These are phyloP conservation scores for Magnolia changhungtana DNA, from an alignment of 164 flowering plant genomes.

Conservation along the genomic window DNA sequence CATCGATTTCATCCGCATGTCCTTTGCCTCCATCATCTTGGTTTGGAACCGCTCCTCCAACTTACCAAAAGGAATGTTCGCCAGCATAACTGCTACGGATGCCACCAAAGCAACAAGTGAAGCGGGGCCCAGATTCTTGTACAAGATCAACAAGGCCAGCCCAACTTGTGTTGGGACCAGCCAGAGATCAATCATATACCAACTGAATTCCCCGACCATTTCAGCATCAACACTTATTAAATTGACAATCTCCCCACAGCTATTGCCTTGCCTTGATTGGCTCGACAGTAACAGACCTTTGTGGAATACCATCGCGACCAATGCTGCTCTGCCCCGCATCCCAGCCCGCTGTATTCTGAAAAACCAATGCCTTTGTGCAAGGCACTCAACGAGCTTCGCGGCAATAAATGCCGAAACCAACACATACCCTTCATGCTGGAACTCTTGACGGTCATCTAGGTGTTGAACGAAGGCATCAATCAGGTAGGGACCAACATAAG, in stretches of 20 bases:
- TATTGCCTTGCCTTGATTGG: constrained; percentile 52
- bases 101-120: constrained; percentile 50
- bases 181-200: constrained; percentile 75
- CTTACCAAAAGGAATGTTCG: constrained; percentile 51
- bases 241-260: constrained; percentile 68
- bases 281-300: constrained; percentile 63
- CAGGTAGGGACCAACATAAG: constrained; percentile 75
- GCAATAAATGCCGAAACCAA: constrained; percentile 47
- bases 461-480: constrained; percentile 64
- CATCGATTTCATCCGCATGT: constrained; percentile 64
- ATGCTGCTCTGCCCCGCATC: constrained; percentile 39
- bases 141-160: constrained; percentile 55
- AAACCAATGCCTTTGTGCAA: constrained; percentile 55
- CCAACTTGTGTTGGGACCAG: constrained; percentile 47
- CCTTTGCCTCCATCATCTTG: constrained; percentile 66
- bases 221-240: constrained; percentile 76
- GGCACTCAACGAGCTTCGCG: constrained; percentile 62
- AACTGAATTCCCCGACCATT: constrained; percentile 51
- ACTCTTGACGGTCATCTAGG: constrained; percentile 42
- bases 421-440: constrained; percentile 43
- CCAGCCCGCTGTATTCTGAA: constrained; percentile 52
- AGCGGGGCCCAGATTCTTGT: constrained; percentile 62
- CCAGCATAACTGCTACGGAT: constrained; percentile 49
- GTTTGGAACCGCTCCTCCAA: constrained; percentile 46
- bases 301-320: constrained; percentile 45